Evolutionary conservation across 2,329 filamentous ascomycete genomes (phyloP).

Genomic region (Colletotrichum graminicola): DNA sequence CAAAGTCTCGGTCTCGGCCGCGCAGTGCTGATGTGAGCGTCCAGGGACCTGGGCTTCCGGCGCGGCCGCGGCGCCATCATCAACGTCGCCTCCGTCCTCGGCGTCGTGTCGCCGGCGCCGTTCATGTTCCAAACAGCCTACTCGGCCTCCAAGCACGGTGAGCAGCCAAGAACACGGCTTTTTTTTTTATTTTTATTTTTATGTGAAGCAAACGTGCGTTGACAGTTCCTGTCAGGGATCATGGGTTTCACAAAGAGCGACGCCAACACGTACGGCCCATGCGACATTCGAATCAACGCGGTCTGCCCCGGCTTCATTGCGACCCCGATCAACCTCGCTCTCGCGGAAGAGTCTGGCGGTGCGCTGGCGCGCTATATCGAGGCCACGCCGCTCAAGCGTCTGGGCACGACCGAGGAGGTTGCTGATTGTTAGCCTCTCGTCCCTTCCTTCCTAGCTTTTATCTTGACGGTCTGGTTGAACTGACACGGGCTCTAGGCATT

Average conservation of each 20-base stretch:
- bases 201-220: background rate
- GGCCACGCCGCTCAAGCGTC: constrained; percentile 61
- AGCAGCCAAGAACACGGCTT: constrained; percentile 16
- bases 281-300: constrained; percentile 69
- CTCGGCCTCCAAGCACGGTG: constrained; percentile 64
- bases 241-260: constrained; percentile 67
- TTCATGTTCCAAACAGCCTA: constrained; percentile 60
- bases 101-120: constrained; percentile 56
- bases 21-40: constrained; percentile 10
- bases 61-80: constrained; percentile 64
- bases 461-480: background rate
- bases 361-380: constrained; percentile 55
- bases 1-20: background rate
- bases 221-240: constrained; percentile 49
- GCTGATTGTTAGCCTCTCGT: constrained; percentile 53
- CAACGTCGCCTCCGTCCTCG: constrained; percentile 66
- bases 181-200: too few relatives aligned
- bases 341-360: constrained; percentile 45
- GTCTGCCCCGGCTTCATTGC: constrained; percentile 67
- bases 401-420: constrained; percentile 64
- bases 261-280: constrained; percentile 62
- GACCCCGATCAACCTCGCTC: constrained; percentile 54
- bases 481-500: constrained; percentile 48
- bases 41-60: constrained; percentile 52
- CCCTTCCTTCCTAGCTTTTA: background rate